A percentile compares a stretch with the other conserved stretches of the same genome.
Conservation (phyloP, 352 stramenopile species). For the Phytophthora pseudosyringae region DNA sequence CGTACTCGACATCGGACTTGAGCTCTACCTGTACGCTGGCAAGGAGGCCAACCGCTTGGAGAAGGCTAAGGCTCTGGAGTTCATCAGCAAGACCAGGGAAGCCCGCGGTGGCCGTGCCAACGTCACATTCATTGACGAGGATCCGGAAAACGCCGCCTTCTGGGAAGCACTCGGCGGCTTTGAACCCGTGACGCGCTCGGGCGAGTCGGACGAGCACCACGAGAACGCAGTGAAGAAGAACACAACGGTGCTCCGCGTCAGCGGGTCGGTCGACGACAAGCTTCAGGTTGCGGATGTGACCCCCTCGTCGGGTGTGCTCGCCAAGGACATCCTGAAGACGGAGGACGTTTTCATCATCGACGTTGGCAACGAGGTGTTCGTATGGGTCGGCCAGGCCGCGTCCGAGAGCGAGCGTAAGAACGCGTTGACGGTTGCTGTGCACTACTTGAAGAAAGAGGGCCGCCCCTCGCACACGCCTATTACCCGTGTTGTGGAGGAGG, state of each 20-base stretch:
- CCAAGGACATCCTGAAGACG: slow-evolving; percentile 79
- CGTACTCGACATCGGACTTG: slow-evolving; percentile 92
- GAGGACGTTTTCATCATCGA: slow-evolving; percentile 95
- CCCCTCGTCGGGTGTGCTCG: slow-evolving; percentile 70
- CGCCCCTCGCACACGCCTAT: slow-evolving; percentile 73
- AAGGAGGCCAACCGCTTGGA: slow-evolving; percentile 87
- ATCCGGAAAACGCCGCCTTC: slow-evolving; percentile 91
- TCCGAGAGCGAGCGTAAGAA: slow-evolving; percentile 88
- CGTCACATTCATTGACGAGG: slow-evolving; percentile 90
- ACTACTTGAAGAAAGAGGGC: slow-evolving; percentile 81
- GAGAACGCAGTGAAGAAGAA: slow-evolving; percentile 68
- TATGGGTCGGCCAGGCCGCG: slow-evolving; percentile 92
- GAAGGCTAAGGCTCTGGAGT: slow-evolving; percentile 91
- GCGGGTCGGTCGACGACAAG: slow-evolving; percentile 59
- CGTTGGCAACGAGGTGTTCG: slow-evolving; percentile 85
- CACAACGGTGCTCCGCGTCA: slow-evolving; percentile 82
- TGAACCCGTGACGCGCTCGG: slow-evolving; percentile 65
- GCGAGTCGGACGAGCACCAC: slow-evolving; percentile 65
- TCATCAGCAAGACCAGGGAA: slow-evolving; percentile 89
- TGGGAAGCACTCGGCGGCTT: slow-evolving; percentile 93
- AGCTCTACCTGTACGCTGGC: slow-evolving; percentile 91
- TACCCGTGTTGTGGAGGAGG: slow-evolving; percentile 85
- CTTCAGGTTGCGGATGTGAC: slow-evolving; percentile 72
- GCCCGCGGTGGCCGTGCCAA: slow-evolving; percentile 79
- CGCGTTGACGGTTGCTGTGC: slow-evolving; percentile 79